A percentile compares a stretch with the other conserved stretches of the same genome.
These are phyloP conservation scores for Pythium scleroteichum DNA, from an alignment of 352 stramenopile species.

Conservation along the genomic window DNA sequence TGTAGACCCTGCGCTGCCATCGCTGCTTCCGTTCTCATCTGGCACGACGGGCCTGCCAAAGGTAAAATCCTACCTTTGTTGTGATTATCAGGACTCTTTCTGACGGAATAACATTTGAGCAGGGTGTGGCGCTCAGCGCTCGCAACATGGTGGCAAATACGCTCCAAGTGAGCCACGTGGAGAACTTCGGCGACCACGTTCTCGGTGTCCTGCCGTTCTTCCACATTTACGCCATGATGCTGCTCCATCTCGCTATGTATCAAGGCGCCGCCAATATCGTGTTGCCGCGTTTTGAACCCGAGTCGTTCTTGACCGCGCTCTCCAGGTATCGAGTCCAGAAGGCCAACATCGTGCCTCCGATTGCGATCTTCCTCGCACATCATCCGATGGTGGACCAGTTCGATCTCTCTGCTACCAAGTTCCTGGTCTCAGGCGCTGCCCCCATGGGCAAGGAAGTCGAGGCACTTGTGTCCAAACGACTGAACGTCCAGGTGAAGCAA, in stretches of 20 bases:
- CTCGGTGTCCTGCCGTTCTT: slow-evolving; percentile 91
- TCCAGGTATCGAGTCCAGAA: slow-evolving; percentile 49
- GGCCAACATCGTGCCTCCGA: slow-evolving; percentile 85
- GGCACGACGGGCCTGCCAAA: slow-evolving; percentile 93
- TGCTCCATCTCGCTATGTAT: slow-evolving; percentile 82
- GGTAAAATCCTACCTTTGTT: background rate
- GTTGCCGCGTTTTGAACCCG: slow-evolving; percentile 88
- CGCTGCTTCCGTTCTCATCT: slow-evolving; percentile 90
- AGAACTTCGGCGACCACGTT: slow-evolving; percentile 52
- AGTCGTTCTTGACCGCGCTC: slow-evolving; percentile 84
- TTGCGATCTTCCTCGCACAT: slow-evolving; percentile 84
- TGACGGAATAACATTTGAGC: background rate
- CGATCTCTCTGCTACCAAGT: slow-evolving; percentile 81
- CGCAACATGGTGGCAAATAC: slow-evolving; percentile 91
- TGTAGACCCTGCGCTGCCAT: slow-evolving; percentile 53
- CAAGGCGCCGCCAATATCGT: slow-evolving; percentile 84
- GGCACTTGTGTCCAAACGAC: slow-evolving; percentile 45
- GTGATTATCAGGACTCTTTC: background rate
- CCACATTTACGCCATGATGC: slow-evolving; percentile 93
- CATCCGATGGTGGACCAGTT: slow-evolving; percentile 91
- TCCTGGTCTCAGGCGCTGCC: slow-evolving; percentile 70
- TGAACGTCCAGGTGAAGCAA: slow-evolving; percentile 44
- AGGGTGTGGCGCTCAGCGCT: slow-evolving; percentile 73
- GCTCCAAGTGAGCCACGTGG: slow-evolving; percentile 73
- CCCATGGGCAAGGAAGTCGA: slow-evolving; percentile 72